Percentiles rank a stretch among this genome's conserved stretches.
Conservation (phyloP, 345 rosid species). For the Eucalyptus brandiana region DNA sequence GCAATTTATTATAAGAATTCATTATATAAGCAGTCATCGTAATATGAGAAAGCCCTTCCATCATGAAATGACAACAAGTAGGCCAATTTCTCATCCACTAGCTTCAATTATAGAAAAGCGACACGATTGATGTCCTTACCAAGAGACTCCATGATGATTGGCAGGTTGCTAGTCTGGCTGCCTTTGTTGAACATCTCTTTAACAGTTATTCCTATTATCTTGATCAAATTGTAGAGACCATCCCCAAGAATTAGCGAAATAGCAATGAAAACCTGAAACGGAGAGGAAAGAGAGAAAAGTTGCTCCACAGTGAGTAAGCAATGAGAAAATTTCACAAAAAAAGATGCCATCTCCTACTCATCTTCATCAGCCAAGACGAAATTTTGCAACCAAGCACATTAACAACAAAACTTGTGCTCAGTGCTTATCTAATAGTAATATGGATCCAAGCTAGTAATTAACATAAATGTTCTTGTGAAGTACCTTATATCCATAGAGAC, state of each 20-base stretch:
- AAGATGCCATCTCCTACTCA: background rate
- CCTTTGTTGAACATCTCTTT: conserved; percentile 48
- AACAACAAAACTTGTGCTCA: background rate
- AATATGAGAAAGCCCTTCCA: background rate
- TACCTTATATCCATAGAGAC: conserved; percentile 93
- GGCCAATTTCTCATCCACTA: background rate
- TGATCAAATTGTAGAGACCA: conserved; percentile 80
- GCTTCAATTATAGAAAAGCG: background rate
- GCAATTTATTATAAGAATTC: background rate
- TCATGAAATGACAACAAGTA: background rate
- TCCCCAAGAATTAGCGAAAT: conserved; percentile 87
- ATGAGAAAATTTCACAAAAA: background rate
- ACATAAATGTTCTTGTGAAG: background rate
- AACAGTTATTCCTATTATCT: conserved; percentile 53
- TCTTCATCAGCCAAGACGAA: background rate
- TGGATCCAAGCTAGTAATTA: background rate
- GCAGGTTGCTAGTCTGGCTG: conserved; percentile 39
- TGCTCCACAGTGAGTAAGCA: background rate
- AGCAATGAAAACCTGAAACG: conserved; percentile 69
- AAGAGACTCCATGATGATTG: conserved; percentile 28
- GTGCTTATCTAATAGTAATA: background rate
- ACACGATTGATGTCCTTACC: conserved; percentile 23
- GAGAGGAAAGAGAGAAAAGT: background rate
- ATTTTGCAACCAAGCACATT: background rate
- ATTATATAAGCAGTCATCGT: background rate